phyloP scores from a whole-genome alignment of 768 basidiomycete genomes.

The Amanita phalloides region DNA sequence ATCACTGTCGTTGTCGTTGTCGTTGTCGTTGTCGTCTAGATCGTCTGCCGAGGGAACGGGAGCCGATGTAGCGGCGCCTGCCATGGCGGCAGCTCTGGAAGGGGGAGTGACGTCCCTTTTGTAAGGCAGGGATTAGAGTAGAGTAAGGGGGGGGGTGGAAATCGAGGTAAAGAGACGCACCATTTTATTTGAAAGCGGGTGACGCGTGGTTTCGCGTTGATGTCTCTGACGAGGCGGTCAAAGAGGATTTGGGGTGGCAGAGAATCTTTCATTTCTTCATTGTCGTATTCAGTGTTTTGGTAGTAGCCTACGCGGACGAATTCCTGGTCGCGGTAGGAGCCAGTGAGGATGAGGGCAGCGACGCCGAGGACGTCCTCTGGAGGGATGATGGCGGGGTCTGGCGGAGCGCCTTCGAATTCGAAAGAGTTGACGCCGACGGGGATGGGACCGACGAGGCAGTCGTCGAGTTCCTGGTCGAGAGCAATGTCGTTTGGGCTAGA shows the following conservation, averaged over 20 bases:
- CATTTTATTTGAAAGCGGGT: slow-evolving; percentile 89
- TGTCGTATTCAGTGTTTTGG: slow-evolving; percentile 98
- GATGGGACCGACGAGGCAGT: slow-evolving; percentile 95
- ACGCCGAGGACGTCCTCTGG: slow-evolving; percentile 89
- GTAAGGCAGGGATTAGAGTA: background rate
- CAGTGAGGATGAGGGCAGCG: slow-evolving; percentile 93
- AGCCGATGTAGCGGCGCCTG: slow-evolving; percentile 61
- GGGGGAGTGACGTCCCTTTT: slow-evolving; percentile 57
- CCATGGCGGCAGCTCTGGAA: slow-evolving; percentile 27
- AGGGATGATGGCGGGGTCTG: slow-evolving; percentile 78
- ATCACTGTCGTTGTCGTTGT: no score
- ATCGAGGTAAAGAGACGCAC: slow-evolving; percentile 26
- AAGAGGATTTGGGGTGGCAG: slow-evolving; percentile 63
- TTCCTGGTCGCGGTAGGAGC: slow-evolving; percentile 92
- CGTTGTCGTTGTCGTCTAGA: slow-evolving; percentile 27
- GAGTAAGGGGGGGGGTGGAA: background rate
- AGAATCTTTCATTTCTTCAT: slow-evolving; percentile 77
- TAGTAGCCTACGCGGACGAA: slow-evolving; percentile 99
- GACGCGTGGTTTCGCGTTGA: slow-evolving; percentile 87
- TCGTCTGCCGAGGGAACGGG: slow-evolving; percentile 68
- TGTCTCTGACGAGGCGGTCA: slow-evolving; percentile 74
- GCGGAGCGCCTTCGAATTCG: slow-evolving; percentile 86
- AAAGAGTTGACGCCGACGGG: slow-evolving; percentile 97
- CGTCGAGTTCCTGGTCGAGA: slow-evolving; percentile 95
- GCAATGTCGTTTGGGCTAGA: slow-evolving; percentile 87